These are phyloP conservation scores for Bremia lactucae DNA, from an alignment of 352 stramenopile genomes.

Conservation along the genomic window DNA sequence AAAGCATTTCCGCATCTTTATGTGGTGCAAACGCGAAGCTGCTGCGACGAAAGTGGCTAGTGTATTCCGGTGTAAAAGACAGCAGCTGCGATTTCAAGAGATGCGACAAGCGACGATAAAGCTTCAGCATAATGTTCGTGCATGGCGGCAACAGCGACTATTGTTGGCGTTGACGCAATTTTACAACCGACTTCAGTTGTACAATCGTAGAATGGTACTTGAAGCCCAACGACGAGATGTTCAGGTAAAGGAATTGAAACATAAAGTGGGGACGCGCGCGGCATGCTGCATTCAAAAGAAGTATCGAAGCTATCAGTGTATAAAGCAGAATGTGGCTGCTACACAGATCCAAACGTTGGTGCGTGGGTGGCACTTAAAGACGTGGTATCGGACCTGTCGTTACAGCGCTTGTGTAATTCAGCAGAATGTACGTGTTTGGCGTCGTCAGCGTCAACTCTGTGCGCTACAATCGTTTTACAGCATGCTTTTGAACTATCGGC, in stretches of 20 bases:
- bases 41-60: slow-evolving; percentile 27
- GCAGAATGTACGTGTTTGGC: slow-evolving; percentile 31
- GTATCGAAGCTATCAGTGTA: slow-evolving; percentile 10
- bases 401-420: slow-evolving; percentile 20
- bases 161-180: slow-evolving; percentile 24
- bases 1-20: slow-evolving; percentile 19
- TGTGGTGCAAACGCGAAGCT: slow-evolving; percentile 5
- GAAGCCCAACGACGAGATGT: slow-evolving; percentile 12
- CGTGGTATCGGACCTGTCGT: slow-evolving; percentile 8
- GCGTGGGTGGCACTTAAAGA: slow-evolving; percentile 12
- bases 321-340: slow-evolving; percentile 18
- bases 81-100: slow-evolving; percentile 15
- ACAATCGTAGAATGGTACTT: slow-evolving; percentile 21
- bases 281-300: slow-evolving; percentile 8
- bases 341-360: slow-evolving; percentile 23
- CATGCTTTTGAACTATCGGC: slow-evolving; percentile 23
- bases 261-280: slow-evolving; percentile 15
- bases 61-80: slow-evolving; percentile 15
- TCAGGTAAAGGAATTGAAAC: slow-evolving; percentile 7
- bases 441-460: slow-evolving; percentile 22
- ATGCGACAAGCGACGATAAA: slow-evolving; percentile 11
- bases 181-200: slow-evolving; percentile 28
- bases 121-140: slow-evolving; percentile 32
- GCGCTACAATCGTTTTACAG: slow-evolving; percentile 23
- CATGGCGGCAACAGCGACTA: slow-evolving; percentile 27